Percentiles rank a stretch among this genome's conserved stretches.
These are phyloP conservation scores for Chaetomiaceae sp. DNA, from an alignment of 2,329 filamentous ascomycete species.

Conservation along the genomic window DNA sequence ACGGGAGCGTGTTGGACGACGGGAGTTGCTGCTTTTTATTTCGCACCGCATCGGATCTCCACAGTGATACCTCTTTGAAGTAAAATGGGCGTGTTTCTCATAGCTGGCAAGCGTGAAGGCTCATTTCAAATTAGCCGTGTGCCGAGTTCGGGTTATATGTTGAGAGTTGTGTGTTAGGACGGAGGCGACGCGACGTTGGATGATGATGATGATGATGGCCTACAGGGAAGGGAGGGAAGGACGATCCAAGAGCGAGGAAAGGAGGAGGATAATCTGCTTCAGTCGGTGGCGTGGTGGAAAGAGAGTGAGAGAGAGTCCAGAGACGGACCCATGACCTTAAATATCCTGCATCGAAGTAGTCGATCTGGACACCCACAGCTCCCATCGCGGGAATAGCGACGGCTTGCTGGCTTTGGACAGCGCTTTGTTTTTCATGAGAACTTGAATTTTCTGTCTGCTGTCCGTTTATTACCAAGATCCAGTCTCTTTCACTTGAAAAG, in stretches of 20 bases:
- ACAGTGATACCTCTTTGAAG: slow-evolving; percentile 29
- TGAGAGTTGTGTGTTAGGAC: slow-evolving; percentile 2
- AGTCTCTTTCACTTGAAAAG: too few species aligned
- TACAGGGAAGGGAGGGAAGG: background rate
- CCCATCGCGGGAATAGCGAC: slow-evolving; percentile 9
- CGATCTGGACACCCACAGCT: slow-evolving; percentile 6
- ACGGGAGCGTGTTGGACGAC: background rate
- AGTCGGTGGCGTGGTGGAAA: too few species aligned
- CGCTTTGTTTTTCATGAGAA: background rate
- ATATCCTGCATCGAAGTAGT: slow-evolving; percentile 6
- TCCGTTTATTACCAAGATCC: too few species aligned
- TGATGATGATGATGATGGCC: background rate
- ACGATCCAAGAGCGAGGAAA: background rate
- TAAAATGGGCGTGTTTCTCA: slow-evolving; percentile 20
- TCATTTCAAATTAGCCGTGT: too few species aligned
- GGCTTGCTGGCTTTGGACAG: background rate
- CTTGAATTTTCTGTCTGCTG: background rate
- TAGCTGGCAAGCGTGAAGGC: slow-evolving; percentile 15
- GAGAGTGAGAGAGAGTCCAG: background rate
- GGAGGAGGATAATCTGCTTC: background rate
- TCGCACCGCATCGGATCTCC: slow-evolving; percentile 24
- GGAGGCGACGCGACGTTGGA: background rate
- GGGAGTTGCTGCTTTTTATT: slow-evolving; percentile 20
- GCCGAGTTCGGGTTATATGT: background rate
- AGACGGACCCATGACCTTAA: background rate